Percentiles rank a stretch among this genome's conserved stretches.
phyloP scores from a whole-genome alignment of 768 basidiomycete genomes.

The Leccinum incarnatum region DNA sequence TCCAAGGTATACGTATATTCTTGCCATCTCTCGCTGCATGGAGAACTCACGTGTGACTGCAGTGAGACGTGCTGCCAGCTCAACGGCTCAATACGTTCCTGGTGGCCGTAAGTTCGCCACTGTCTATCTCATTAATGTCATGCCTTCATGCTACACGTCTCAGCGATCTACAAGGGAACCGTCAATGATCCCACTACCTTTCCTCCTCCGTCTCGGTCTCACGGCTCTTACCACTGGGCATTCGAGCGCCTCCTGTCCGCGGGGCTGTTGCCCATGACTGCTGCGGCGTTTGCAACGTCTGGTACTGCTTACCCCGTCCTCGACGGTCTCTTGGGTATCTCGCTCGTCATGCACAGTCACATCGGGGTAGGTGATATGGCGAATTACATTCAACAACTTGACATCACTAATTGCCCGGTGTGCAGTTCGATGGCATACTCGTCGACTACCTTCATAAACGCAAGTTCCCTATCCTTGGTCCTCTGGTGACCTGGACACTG shows the following conservation, averaged over 20 bases:
- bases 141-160: not conserved
- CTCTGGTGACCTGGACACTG: constrained; percentile 68
- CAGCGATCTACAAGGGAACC: constrained; percentile 85
- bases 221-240: constrained; percentile 90
- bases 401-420: not conserved
- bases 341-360: constrained; percentile 91
- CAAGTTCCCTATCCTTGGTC: constrained; percentile 87
- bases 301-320: constrained; percentile 77
- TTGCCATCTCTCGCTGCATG: not conserved
- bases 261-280: constrained; percentile 82
- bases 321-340: constrained; percentile 85
- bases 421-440: constrained; percentile 69
- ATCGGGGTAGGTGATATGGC: constrained; percentile 64
- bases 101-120: constrained; percentile 59
- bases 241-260: constrained; percentile 94
- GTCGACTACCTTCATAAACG: constrained; percentile 92
- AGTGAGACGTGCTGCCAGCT: constrained; percentile 42
- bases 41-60: not conserved
- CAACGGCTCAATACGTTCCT: constrained; percentile 50
- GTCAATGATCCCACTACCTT: constrained; percentile 95
- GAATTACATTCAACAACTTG: not conserved
- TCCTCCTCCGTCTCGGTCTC: constrained; percentile 73
- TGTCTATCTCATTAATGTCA: not conserved
- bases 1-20: constrained; percentile 38
- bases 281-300: constrained; percentile 78